Evolutionary conservation across 2,329 filamentous ascomycete species (phyloP).

Genomic region (Fusarium abutilonis): DNA sequence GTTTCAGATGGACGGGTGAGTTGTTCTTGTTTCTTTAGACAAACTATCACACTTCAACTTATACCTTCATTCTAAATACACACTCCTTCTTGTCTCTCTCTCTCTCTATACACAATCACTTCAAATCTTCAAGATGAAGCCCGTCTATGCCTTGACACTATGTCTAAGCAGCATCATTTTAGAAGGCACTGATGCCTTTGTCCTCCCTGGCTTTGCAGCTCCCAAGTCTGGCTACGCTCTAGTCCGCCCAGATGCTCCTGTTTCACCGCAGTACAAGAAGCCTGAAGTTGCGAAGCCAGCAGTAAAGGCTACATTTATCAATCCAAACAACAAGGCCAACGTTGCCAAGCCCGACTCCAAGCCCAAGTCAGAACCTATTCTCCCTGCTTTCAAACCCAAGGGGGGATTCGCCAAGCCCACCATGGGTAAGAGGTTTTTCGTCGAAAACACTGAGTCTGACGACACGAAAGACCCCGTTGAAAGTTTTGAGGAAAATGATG

Average conservation of each 20-base stretch:
- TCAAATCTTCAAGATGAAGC: conserved; percentile 12
- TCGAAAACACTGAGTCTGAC: not conserved
- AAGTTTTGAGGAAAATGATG: not conserved
- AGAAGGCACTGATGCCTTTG: conserved; percentile 8
- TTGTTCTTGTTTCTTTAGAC: not conserved
- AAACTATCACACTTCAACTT: not conserved
- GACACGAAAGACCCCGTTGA: not conserved
- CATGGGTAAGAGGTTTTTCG: not conserved
- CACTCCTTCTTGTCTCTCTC: not conserved
- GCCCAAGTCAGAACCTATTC: not conserved
- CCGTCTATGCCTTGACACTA: conserved; percentile 5
- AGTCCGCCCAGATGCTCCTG: not conserved
- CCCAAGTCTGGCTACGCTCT: conserved; percentile 14
- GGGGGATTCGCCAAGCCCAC: not conserved
- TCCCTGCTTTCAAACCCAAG: not conserved
- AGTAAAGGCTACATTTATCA: not conserved
- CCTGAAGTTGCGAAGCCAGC: not conserved
- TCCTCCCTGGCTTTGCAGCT: not conserved
- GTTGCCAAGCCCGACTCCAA: not conserved
- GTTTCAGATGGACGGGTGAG: not conserved
- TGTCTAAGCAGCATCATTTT: conserved; percentile 5
- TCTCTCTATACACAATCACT: not conserved
- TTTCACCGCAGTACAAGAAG: not conserved
- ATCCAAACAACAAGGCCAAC: too few relatives aligned
- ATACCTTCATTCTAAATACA: not conserved